phyloP scores from a whole-genome alignment of 495 filamentous ascomycete species.

The Talaromyces nanjingensis region DNA sequence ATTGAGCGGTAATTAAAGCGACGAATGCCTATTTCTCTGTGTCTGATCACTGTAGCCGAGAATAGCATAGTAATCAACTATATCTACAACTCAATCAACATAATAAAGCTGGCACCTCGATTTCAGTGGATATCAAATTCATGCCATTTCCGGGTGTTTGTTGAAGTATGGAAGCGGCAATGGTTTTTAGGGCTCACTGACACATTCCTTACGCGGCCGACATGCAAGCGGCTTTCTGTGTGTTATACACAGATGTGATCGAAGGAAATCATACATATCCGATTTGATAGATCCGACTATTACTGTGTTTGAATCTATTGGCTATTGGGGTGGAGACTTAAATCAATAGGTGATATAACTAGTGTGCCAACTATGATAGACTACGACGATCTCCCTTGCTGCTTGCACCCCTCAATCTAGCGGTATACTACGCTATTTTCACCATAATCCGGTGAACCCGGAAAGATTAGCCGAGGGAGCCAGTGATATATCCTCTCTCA shows the following conservation, averaged over 20 bases:
- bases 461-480: background rate
- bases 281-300: no score
- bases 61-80: background rate
- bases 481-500: no score
- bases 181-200: background rate
- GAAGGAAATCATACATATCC: no score
- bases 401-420: background rate
- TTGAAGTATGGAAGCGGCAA: background rate
- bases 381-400: background rate
- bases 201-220: background rate
- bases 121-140: background rate
- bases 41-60: background rate
- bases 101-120: background rate
- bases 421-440: background rate
- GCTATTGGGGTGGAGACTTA: background rate
- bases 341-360: no score
- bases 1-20: no score
- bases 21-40: background rate
- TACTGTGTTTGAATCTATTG: no score
- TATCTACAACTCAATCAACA: background rate
- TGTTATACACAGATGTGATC: no score
- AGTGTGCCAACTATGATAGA: no score
- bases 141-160: background rate
- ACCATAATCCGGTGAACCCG: background rate
- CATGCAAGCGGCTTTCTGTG: background rate